Base-by-base conservation (phyloP, 441 rosid species). In the Lepidium campestre region DNA sequence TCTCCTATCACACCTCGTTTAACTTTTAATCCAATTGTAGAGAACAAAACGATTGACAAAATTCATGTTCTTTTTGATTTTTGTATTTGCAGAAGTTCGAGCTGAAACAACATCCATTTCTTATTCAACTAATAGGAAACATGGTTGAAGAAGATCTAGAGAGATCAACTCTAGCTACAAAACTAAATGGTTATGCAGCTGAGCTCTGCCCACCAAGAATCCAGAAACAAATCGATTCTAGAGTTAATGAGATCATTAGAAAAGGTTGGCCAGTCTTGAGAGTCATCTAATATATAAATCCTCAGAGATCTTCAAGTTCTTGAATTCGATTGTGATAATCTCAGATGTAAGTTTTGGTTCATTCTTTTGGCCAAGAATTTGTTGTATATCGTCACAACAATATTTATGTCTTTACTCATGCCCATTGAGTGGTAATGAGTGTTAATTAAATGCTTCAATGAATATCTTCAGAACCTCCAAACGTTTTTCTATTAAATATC, bases 221-320 rank as follows among this genome's bases (percentile, higher is more conserved):
- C 39, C 96, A 83, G 75, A 81, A 71, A 65, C 84, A 78, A 52
- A 88, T 87, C 6, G 80, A 90, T 60, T 78, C 80, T 6, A 88
- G 83, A 74, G 81, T 93, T 49, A 87, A 78, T 18, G 91, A 88
- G 50, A 86, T 93, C 46, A 42, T 84, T 12, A 87, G 76, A 78
- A 90, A 81, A 79, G 87, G 85, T 74, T 90, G 97, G 96, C 97
- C 97, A 2, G 75, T 87, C 62, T 67, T 90, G 72, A 84, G 70
- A 74, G 78, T 81, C 35, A 74, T 81, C 25, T 87, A 83, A 73
- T 23, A 19, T 49, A 18, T 5, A 17, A 10, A 13, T 18, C 34
- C 6, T 14, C 25, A 32, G 10, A 50, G 49, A 46, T 55, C 20
- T 12, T 37, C 2, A 7, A 22, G 9, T 50, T n/a, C 25, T 45